Conservation (phyloP, 2,329 filamentous ascomycete species). For the Colletotrichum liaoningense region DNA sequence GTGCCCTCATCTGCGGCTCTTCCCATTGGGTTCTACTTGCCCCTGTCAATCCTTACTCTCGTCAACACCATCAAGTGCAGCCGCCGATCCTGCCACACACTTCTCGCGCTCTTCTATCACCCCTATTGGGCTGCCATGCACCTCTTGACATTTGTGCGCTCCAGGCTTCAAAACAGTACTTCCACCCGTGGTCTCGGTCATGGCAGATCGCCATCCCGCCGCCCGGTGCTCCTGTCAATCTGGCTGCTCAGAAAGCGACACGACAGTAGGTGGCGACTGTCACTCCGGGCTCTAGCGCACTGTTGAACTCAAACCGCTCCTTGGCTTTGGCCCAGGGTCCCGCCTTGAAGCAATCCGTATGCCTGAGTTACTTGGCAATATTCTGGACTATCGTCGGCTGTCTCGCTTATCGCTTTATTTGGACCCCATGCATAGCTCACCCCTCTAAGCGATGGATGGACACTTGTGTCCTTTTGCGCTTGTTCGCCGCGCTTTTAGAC, state of each 20-base stretch:
- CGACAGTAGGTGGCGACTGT: conserved; percentile 30
- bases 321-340: background rate
- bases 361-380: background rate
- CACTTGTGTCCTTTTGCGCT: background rate
- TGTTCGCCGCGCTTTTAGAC: background rate
- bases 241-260: conserved; percentile 24
- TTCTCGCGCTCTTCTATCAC: conserved; percentile 16
- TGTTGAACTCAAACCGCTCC: conserved; percentile 1
- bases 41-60: conserved; percentile 24
- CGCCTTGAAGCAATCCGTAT: background rate
- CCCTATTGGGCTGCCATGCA: conserved; percentile 33
- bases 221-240: conserved; percentile 2
- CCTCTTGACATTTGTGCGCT: background rate
- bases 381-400: background rate
- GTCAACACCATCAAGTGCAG: conserved; percentile 24
- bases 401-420: conserved; percentile 15
- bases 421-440: background rate
- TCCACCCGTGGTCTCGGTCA: conserved; percentile 8
- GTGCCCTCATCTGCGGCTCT: conserved; percentile 11
- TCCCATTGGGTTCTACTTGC: conserved; percentile 19
- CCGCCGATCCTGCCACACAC: conserved; percentile 35
- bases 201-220: conserved; percentile 7
- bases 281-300: conserved; percentile 11
- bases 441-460: background rate
- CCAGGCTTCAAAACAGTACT: background rate